phyloP scores from a whole-genome alignment of 1,284 basidiomycete species.

The Phellinidium pouzarii region DNA sequence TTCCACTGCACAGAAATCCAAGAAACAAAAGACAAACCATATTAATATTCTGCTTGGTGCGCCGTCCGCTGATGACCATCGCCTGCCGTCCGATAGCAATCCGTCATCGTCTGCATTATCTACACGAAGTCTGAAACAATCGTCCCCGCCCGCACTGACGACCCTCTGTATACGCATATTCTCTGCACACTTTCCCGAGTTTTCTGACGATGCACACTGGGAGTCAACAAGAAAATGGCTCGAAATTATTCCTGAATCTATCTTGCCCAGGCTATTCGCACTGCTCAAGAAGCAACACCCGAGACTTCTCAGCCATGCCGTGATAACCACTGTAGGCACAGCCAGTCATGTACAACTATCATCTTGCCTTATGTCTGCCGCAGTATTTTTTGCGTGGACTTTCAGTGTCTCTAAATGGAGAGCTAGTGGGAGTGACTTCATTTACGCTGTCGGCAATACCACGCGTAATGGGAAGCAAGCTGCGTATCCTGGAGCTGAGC shows the following conservation, averaged over 20 bases:
- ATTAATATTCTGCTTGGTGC: slow-evolving; percentile 8
- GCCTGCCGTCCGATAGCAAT: slow-evolving; percentile 24
- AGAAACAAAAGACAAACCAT: not conserved
- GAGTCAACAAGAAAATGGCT: slow-evolving; percentile 33
- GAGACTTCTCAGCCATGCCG: slow-evolving; percentile 41
- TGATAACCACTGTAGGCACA: slow-evolving; percentile 46
- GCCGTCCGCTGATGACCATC: slow-evolving; percentile 13
- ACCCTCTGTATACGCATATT: slow-evolving; percentile 47
- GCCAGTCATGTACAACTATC: not conserved
- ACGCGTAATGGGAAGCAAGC: slow-evolving; percentile 28
- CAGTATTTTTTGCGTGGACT: slow-evolving; percentile 58
- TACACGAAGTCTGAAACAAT: slow-evolving; percentile 32
- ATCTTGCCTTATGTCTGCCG: not conserved
- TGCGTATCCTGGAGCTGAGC: slow-evolving; percentile 45
- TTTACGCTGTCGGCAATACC: slow-evolving; percentile 43
- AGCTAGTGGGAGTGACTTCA: slow-evolving; percentile 45
- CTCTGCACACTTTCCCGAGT: slow-evolving; percentile 35
- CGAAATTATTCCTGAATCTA: slow-evolving; percentile 44
- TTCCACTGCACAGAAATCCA: not conserved
- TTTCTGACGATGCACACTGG: slow-evolving; percentile 39
- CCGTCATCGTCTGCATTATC: slow-evolving; percentile 49
- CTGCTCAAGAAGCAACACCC: slow-evolving; percentile 44
- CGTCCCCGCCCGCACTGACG: slow-evolving; percentile 37
- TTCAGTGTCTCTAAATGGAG: slow-evolving; percentile 41
- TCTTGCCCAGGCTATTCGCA: slow-evolving; percentile 45